Evolutionary conservation across 768 basidiomycete genomes (phyloP).

Genomic region (Grammothele lineata): DNA sequence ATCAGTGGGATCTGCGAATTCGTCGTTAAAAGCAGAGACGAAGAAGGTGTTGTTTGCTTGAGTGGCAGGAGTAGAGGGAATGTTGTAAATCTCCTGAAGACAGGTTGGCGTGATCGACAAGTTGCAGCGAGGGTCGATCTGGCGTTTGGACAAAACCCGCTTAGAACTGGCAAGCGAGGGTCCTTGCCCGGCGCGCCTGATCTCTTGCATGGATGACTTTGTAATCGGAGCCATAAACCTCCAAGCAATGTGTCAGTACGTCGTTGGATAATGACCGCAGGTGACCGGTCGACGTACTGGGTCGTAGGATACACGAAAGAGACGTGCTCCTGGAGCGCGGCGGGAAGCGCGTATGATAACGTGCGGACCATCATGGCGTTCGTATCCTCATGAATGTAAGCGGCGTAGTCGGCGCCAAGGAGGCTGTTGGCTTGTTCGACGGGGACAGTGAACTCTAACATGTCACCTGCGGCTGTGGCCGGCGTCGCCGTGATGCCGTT

Average conservation of each 20-base stretch:
- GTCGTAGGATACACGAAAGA: conserved; percentile 29
- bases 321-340: conserved; percentile 26
- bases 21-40: conserved; percentile 22
- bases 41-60: conserved; percentile 18
- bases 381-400: conserved; percentile 28
- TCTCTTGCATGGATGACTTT: no score
- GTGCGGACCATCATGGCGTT: conserved; percentile 30
- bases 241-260: no score
- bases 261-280: background rate
- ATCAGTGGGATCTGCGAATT: conserved; percentile 18
- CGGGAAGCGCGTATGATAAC: conserved; percentile 34
- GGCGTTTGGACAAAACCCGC: no score
- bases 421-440: conserved; percentile 31
- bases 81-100: conserved; percentile 24
- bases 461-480: conserved; percentile 28
- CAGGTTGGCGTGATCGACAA: conserved; percentile 18
- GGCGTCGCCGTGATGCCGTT: conserved; percentile 23
- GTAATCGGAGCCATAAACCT: no score
- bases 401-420: conserved; percentile 30
- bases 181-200: no score
- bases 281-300: conserved; percentile 17
- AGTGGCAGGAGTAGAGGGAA: conserved; percentile 6
- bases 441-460: conserved; percentile 28
- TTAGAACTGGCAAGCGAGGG: no score
- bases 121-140: no score